Conservation (phyloP, 208 protist species). For the Acanthamoeba castellanii region DNA sequence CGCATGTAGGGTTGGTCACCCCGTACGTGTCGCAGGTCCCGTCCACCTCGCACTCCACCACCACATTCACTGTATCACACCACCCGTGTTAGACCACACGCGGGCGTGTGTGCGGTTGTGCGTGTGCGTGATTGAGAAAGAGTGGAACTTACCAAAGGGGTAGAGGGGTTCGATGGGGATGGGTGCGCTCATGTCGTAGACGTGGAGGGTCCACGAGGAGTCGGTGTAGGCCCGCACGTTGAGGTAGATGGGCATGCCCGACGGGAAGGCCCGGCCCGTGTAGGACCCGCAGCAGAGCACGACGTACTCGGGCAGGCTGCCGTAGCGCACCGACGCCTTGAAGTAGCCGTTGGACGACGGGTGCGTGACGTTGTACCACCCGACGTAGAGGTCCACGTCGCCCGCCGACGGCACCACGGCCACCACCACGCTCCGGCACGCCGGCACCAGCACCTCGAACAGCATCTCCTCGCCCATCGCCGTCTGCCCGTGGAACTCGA, state of each 20-base stretch:
- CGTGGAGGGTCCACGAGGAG: background rate
- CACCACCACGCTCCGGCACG: background rate
- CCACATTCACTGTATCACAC: background rate
- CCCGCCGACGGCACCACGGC: background rate
- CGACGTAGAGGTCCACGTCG: background rate
- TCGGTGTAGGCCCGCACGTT: slow-evolving; percentile 2
- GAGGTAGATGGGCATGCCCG: background rate
- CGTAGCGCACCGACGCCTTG: background rate
- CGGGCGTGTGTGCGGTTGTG: too few relatives aligned
- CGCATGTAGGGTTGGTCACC: background rate
- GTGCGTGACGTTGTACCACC: background rate
- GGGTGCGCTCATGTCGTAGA: slow-evolving; percentile 3
- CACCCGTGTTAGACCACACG: too few relatives aligned
- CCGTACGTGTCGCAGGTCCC: background rate
- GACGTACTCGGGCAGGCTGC: background rate
- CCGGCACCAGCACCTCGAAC: slow-evolving; percentile 8
- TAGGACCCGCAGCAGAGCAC: background rate
- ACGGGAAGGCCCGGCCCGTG: background rate
- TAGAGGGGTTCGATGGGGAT: background rate
- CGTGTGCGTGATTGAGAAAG: too few relatives aligned
- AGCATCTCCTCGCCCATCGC: background rate
- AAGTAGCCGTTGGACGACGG: background rate
- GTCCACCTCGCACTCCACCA: background rate
- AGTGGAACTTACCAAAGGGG: background rate
- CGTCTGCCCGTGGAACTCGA: background rate